Percentiles rank a stretch among this genome's conserved stretches.
Conservation (phyloP, 2,329 filamentous ascomycete genomes). For the Exophiala bonariae region DNA sequence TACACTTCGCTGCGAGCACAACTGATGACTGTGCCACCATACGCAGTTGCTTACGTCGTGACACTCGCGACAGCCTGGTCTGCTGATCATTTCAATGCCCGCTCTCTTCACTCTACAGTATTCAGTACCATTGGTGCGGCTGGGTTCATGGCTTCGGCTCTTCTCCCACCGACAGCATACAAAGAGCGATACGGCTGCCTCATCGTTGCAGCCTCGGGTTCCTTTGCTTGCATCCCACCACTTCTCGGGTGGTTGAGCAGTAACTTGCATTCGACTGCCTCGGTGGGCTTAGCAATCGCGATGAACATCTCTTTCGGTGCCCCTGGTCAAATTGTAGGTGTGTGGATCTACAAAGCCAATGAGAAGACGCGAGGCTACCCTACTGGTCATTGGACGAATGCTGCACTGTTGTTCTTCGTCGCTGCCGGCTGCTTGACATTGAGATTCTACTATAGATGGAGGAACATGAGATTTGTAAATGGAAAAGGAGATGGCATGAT, state of each 20-base stretch:
- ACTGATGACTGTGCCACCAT: conserved; percentile 72
- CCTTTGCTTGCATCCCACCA: conserved; percentile 63
- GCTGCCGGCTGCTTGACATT: conserved; percentile 55
- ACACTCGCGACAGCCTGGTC: conserved; percentile 70
- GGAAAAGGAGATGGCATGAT: conserved; percentile 1
- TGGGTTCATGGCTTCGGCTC: conserved; percentile 61
- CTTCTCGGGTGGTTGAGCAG: conserved; percentile 67
- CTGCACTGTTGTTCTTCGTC: conserved; percentile 60
- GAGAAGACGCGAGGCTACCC: conserved; percentile 63
- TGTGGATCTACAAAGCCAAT: conserved; percentile 70
- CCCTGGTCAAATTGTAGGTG: conserved; percentile 68
- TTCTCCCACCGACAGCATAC: conserved; percentile 42
- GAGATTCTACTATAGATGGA: conserved; percentile 57
- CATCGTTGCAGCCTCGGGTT: conserved; percentile 64
- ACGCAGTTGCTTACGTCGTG: conserved; percentile 67
- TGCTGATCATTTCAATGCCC: conserved; percentile 68
- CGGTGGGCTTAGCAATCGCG: conserved; percentile 67
- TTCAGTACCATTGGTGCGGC: conserved; percentile 67
- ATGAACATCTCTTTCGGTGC: conserved; percentile 68
- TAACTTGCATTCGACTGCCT: conserved; percentile 64
- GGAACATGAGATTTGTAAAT: conserved; percentile 36
- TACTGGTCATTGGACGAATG: conserved; percentile 69
- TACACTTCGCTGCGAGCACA: conserved; percentile 65
- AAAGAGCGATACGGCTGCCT: conserved; percentile 66
- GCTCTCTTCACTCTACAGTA: conserved; percentile 61